Evolutionary conservation across 2,329 filamentous ascomycete species (phyloP).

Genomic region (Epichloe aotearoae): DNA sequence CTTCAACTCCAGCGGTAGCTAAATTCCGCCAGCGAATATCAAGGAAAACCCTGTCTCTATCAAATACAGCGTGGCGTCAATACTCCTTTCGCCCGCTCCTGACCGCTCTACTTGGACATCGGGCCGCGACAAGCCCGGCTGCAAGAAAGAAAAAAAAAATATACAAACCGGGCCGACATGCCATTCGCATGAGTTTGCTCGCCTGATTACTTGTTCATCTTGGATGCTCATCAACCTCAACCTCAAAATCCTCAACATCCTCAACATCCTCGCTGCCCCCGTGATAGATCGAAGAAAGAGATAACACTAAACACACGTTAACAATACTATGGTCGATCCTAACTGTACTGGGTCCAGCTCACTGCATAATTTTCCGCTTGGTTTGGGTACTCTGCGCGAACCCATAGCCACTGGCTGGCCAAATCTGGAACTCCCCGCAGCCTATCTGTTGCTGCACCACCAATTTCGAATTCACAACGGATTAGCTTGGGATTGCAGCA

Average conservation of each 20-base stretch:
- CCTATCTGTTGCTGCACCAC: neutral
- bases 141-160: neutral
- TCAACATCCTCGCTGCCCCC: neutral
- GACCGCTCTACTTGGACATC: neutral
- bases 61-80: neutral
- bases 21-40: neutral
- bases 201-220: neutral
- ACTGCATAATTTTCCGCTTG: neutral
- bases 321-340: neutral
- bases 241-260: neutral
- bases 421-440: neutral
- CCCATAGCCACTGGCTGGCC: neutral
- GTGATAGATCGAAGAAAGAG: neutral
- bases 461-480: neutral
- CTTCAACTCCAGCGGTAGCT: neutral
- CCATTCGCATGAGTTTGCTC: neutral
- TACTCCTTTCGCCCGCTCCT: neutral
- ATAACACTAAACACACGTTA: neutral
- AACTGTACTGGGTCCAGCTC: too few species aligned
- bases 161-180: neutral
- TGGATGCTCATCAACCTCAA: neutral
- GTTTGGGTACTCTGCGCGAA: neutral
- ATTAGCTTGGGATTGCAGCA: neutral
- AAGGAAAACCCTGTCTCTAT: neutral
- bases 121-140: neutral